phyloP scores from a whole-genome alignment of 164 flowering plant species.

The Magnolia kwangsiensis region DNA sequence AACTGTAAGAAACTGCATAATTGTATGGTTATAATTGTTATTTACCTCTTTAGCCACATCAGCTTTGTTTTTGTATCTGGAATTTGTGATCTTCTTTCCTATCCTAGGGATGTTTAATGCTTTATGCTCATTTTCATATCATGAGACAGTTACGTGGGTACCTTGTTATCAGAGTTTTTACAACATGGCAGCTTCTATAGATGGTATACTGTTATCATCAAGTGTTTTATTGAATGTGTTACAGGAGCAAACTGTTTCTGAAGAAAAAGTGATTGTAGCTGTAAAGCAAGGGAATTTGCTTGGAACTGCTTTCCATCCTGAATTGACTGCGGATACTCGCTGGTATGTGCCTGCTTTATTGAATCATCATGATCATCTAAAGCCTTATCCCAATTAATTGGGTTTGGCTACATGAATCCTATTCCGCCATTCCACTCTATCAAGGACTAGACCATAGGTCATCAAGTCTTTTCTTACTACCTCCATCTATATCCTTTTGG shows the following conservation, averaged over 20 bases:
- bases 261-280: conserved; percentile 77
- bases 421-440: too few species aligned
- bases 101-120: not conserved
- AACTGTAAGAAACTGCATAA: too few species aligned
- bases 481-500: too few species aligned
- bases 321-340: conserved; percentile 83
- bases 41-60: too few species aligned
- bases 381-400: not conserved
- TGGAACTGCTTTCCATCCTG: conserved; percentile 95
- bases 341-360: conserved; percentile 42
- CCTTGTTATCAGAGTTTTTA: not conserved
- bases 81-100: not conserved
- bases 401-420: not conserved
- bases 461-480: too few species aligned
- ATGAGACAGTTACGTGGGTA: not conserved
- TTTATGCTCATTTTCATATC: not conserved
- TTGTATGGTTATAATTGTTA: too few species aligned
- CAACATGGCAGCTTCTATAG: not conserved
- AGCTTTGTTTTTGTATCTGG: too few species aligned
- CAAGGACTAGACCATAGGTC: too few species aligned
- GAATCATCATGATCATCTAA: not conserved
- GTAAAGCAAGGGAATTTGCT: conserved; percentile 88
- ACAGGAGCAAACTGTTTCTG: conserved; percentile 44
- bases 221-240: not conserved
- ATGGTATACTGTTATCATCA: not conserved